Evolutionary conservation across 2,329 filamentous ascomycete genomes (phyloP), one percentile per base, ranked within the genome.

Genomic region (Aureobasidium sp.): DNA sequence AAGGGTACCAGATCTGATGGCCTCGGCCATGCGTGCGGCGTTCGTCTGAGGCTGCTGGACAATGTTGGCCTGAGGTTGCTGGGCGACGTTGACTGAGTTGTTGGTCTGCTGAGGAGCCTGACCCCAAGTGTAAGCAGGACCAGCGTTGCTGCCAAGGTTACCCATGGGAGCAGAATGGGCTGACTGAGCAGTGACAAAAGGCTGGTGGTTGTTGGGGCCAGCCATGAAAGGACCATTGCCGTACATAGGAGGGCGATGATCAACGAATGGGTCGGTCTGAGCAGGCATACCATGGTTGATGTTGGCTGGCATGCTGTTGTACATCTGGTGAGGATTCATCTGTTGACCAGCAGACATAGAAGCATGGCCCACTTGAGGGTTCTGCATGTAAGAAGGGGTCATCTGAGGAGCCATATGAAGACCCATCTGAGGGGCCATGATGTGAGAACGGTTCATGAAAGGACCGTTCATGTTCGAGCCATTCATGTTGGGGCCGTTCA

Each of bases 21-120:
- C 45, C 36, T 41, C 31, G 14, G 57, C 57, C n/a, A 60, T 11
- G n/a, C 36, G 44, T 42, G 57, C 57, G 42, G 57, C 57, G 17
- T 60, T 22, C 11, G 36, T 51, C 45, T 60, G 44, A 31, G 44
- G 45, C 11, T 49, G 44, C 15, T 49, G 34, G 14, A 3, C 22
- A 11, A 17, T 11, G 20, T 41, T 31, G 56, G n/a, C 5, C 11
- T 25, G n/a, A 17, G 44, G 6, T 25, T 47, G 44, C 11, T 47
- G 44, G 11, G 9, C 17, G 14, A 22, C 36, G 14, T 41, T 31
- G 56, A 41, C 31, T 6, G 17, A 3, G 52, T 17, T 22, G n/a
- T 5, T 57, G 41, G 37, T 14, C 36, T 39, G 41, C 22, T 44
- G 39, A 25, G 27, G 1, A 29, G 3, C 9, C 39, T 22, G 53